These are phyloP conservation scores for Spiromastix sp. DNA, from an alignment of 2,329 filamentous ascomycete species.

Conservation along the genomic window DNA sequence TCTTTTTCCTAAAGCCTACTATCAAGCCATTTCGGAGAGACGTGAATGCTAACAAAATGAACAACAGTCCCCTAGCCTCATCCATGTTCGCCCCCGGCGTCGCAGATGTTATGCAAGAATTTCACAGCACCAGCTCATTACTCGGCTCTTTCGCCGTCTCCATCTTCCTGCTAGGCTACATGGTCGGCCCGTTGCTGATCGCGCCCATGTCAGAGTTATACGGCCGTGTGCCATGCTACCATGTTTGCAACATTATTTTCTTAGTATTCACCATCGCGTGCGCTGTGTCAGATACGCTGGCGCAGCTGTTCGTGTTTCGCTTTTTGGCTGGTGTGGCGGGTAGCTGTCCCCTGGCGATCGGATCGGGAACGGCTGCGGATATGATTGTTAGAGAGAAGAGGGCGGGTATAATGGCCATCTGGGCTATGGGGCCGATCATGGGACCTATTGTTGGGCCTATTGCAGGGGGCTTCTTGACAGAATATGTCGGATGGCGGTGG, in stretches of 20 bases:
- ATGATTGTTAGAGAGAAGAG: conserved; percentile 44
- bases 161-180: conserved; percentile 39
- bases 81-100: conserved; percentile 2
- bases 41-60: neutral
- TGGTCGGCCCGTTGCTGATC: conserved; percentile 50
- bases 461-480: conserved; percentile 28
- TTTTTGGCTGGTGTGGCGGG: conserved; percentile 43
- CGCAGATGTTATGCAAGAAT: neutral
- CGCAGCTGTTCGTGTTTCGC: conserved; percentile 49
- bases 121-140: neutral
- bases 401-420: too few species aligned
- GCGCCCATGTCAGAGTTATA: conserved; percentile 56
- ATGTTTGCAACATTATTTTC: conserved; percentile 44
- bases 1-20: too few species aligned
- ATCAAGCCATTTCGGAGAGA: too few species aligned
- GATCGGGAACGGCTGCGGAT: conserved; percentile 42
- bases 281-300: too few species aligned
- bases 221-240: conserved; percentile 49
- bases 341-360: conserved; percentile 44
- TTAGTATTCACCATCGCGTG: too few species aligned
- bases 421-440: too few species aligned
- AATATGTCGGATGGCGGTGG: conserved; percentile 36
- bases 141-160: conserved; percentile 13
- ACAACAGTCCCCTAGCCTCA: conserved; percentile 2
- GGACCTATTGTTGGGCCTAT: conserved; percentile 24